Conservation (phyloP, 177 flowering plant species). For the Vitis hybrid region DNA sequence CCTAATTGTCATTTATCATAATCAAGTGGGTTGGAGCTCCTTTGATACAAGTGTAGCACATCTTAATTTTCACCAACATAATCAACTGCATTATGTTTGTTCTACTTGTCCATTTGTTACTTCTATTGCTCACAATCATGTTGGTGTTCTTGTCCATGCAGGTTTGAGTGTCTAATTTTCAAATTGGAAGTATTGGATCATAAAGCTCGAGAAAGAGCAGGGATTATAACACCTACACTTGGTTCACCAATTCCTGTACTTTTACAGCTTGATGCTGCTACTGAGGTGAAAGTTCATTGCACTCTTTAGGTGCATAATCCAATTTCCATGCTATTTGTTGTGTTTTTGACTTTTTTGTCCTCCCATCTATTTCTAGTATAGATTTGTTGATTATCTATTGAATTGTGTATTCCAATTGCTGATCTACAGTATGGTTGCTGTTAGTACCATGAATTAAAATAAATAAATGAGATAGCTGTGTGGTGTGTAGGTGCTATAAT, state of each 20-base stretch:
- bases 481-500: no score
- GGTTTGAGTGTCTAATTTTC: slow-evolving; percentile 73
- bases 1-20: not conserved
- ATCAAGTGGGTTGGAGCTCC: no score
- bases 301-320: not conserved
- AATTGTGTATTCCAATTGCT: no score
- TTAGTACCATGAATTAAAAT: no score
- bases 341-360: not conserved
- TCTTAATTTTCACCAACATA: no score
- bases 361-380: no score
- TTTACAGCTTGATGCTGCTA: slow-evolving; percentile 71
- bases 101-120: no score
- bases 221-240: slow-evolving; percentile 79
- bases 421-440: no score
- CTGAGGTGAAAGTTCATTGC: slow-evolving; percentile 49
- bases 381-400: no score
- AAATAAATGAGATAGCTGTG: no score
- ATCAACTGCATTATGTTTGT: no score
- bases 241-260: slow-evolving; percentile 84
- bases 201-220: slow-evolving; percentile 94
- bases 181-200: slow-evolving; percentile 94
- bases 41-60: no score
- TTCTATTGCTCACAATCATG: not conserved
- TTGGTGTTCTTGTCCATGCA: slow-evolving; percentile 26
- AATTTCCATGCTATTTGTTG: not conserved